A percentile compares a stretch with the other conserved stretches of the same genome.
These are phyloP conservation scores for Bipolaris bicolor DNA, from an alignment of 2,329 filamentous ascomycete species.

Conservation along the genomic window DNA sequence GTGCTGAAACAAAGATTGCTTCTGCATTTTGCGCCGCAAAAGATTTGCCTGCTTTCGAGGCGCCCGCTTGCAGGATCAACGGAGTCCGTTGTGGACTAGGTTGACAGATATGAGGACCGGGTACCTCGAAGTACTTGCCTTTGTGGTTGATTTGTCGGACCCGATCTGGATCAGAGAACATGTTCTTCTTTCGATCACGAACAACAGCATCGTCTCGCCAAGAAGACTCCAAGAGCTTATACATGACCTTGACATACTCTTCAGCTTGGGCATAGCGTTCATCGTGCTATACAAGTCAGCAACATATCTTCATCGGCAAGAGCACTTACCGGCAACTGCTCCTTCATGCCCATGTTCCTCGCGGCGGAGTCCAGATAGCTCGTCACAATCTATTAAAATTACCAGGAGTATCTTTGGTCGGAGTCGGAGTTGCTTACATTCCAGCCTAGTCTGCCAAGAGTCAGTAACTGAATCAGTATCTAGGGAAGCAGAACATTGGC, in stretches of 20 bases:
- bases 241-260: slow-evolving; percentile 72
- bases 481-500: neutral
- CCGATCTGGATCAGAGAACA: slow-evolving; percentile 64
- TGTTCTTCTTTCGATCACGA: slow-evolving; percentile 62
- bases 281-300: slow-evolving; percentile 59
- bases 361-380: slow-evolving; percentile 72
- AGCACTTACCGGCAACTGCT: slow-evolving; percentile 62
- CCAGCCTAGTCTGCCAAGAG: slow-evolving; percentile 27
- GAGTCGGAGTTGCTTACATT: slow-evolving; percentile 30
- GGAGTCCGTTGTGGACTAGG: slow-evolving; percentile 72
- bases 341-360: slow-evolving; percentile 63
- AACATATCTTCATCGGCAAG: slow-evolving; percentile 65
- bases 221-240: slow-evolving; percentile 71
- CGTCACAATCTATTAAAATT: slow-evolving; percentile 63
- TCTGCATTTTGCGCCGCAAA: slow-evolving; percentile 75
- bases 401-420: neutral
- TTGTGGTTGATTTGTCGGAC: slow-evolving; percentile 71
- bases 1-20: slow-evolving; percentile 71
- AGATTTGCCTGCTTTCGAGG: slow-evolving; percentile 67
- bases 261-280: slow-evolving; percentile 72
- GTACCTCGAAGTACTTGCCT: slow-evolving; percentile 68
- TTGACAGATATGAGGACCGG: slow-evolving; percentile 70
- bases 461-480: slow-evolving; percentile 6
- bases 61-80: slow-evolving; percentile 72
- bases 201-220: slow-evolving; percentile 72